Evolutionary conservation across 345 rosid genomes (phyloP).

Genomic region (Erodium maritimum): DNA sequence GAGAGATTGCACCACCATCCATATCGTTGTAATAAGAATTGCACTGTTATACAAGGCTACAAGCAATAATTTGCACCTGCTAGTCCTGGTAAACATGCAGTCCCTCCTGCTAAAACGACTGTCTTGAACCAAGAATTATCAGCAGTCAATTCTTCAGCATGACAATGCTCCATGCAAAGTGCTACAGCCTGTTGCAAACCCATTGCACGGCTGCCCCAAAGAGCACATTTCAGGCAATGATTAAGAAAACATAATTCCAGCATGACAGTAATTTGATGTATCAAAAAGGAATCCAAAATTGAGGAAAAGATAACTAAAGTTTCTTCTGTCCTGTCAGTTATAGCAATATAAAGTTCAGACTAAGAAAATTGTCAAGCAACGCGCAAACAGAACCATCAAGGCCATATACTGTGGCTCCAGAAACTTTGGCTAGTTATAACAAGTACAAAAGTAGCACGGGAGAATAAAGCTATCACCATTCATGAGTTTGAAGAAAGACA

Average conservation of each 20-base stretch:
- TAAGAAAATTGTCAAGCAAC: too few relatives aligned
- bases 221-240: not conserved
- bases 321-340: not conserved
- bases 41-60: not conserved
- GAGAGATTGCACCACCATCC: too few relatives aligned
- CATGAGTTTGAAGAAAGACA: too few relatives aligned
- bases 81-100: conserved; percentile 77
- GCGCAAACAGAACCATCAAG: not conserved
- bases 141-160: conserved; percentile 45
- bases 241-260: not conserved
- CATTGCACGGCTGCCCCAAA: conserved; percentile 52
- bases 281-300: not conserved
- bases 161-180: conserved; percentile 92
- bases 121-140: conserved; percentile 89
- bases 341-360: not conserved
- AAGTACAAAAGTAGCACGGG: too few relatives aligned
- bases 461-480: too few relatives aligned
- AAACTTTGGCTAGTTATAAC: too few relatives aligned
- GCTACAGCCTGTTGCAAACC: conserved; percentile 80
- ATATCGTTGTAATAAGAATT: not conserved
- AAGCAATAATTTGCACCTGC: conserved; percentile 48
- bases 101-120: conserved; percentile 69
- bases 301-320: not conserved
- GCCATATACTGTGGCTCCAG: not conserved
- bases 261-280: not conserved